Evolutionary conservation across 352 stramenopile genomes (phyloP), one percentile per base, ranked within the genome.

Genomic region (Pythium dissotocum): DNA sequence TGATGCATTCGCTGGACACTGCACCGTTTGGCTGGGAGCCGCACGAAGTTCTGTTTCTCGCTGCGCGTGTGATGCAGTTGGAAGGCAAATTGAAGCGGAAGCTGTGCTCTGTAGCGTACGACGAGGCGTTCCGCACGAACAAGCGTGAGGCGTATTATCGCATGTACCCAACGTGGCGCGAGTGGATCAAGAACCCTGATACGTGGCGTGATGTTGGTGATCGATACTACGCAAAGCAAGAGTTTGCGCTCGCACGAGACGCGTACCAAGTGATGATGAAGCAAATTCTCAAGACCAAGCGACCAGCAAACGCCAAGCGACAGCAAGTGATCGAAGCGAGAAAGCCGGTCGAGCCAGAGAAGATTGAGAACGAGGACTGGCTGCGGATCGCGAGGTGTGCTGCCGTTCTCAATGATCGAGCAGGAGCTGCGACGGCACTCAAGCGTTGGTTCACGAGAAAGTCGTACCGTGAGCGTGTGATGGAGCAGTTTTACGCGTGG

Each of bases 191-290:
- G 44, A 59, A 73, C 7, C 21, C 75, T 0, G 67, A 76, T 5
- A 89, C 84, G 1, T 91, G 85, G 85, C 70, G 85, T 0, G 51
- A 76, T 6, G 64, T 83, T 35, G 82, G 82, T 10, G 80, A 89
- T 42, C 70, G 64, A 35, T 89, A 83, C 57, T 81, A 88, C 30
- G 57, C 67, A 0, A 72, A 71, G 32, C 59, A 63, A 16, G 85
- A 91, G 62, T 89, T 81, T 46, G 66, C 75, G n/a, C 65, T 93
- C 2, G 82, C 82, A 13, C 81, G 77, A 48, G 85, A 93, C 56
- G 80, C 84, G 1, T 91, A 85, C 30, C 64, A 81, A 18, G 33
- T 88, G 21, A 88, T 88, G 75, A 76, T 78, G 33, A 87, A 88
- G 65, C 73, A 81, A 12, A 61, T 61, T 18, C 6, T 56, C 1